Evolutionary conservation across 2,329 filamentous ascomycete species (phyloP).

Genomic region (Purpureocillium takamizusanense): DNA sequence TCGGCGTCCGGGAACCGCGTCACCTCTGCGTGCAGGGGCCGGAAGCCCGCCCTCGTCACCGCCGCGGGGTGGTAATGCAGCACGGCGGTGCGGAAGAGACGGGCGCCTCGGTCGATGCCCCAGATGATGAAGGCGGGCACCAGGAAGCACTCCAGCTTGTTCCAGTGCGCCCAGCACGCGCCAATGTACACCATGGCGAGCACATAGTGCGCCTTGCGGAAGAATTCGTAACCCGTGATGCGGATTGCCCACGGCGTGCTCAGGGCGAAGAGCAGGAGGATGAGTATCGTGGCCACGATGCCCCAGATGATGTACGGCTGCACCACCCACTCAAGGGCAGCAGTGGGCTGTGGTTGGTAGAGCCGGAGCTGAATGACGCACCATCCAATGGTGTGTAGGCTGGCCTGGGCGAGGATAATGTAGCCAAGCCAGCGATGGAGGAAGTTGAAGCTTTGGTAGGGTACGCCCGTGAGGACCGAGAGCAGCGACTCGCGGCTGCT

Average conservation of each 20-base stretch:
- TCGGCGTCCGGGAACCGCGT: constrained; percentile 42
- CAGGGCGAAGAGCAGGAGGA: constrained; percentile 52
- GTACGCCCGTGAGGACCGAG: constrained; percentile 60
- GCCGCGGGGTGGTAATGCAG: constrained; percentile 49
- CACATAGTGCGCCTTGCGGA: constrained; percentile 65
- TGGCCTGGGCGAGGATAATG: constrained; percentile 59
- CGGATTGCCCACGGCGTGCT: constrained; percentile 49
- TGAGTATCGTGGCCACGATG: constrained; percentile 55
- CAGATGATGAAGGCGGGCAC: constrained; percentile 57
- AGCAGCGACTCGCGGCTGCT: constrained; percentile 62
- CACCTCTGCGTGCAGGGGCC: constrained; percentile 35
- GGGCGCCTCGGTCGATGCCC: constrained; percentile 52
- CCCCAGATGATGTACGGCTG: constrained; percentile 68
- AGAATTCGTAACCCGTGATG: constrained; percentile 66
- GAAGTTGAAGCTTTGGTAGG: constrained; percentile 71
- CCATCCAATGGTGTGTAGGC: constrained; percentile 65
- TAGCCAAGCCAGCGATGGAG: constrained; percentile 69
- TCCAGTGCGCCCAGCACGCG: constrained; percentile 69
- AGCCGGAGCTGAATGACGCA: constrained; percentile 54
- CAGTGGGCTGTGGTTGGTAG: constrained; percentile 62
- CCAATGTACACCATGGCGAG: constrained; percentile 67
- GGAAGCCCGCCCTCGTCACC: constrained; percentile 40
- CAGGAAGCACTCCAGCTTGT: constrained; percentile 57
- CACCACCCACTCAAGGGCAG: constrained; percentile 46
- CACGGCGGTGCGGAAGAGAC: constrained; percentile 47